A percentile compares a stretch with the other conserved stretches of the same genome.
Conservation (phyloP, 257 asterid species). For the Nemophila menziesii region DNA sequence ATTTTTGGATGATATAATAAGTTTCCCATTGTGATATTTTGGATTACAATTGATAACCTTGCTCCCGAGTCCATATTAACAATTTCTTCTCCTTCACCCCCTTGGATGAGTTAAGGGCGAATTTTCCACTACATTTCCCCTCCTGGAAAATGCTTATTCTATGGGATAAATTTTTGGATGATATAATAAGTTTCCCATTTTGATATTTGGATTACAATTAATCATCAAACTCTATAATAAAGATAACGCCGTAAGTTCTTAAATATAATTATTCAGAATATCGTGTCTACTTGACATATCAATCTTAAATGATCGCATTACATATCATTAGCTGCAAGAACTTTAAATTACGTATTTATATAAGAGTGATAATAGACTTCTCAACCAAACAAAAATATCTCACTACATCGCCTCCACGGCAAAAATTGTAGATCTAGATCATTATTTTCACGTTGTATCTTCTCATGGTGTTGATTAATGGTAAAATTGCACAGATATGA, state of each 20-base stretch:
- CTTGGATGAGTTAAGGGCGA: no score
- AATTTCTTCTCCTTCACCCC: no score
- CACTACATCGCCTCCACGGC: no score
- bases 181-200: constrained; percentile 87
- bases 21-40: constrained; percentile 89
- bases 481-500: no score
- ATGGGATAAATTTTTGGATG: constrained; percentile 80
- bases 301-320: constrained; percentile 84
- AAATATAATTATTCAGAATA: constrained; percentile 55
- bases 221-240: constrained; percentile 66
- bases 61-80: no score
- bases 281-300: constrained; percentile 60
- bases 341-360: no score
- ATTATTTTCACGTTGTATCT: no score
- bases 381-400: no score
- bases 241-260: constrained; percentile 82
- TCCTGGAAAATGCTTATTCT: constrained; percentile 83
- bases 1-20: constrained; percentile 79
- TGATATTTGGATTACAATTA: constrained; percentile 69
- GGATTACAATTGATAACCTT: constrained; percentile 61
- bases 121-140: no score
- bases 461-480: no score
- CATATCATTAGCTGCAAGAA: constrained; percentile 90
- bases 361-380: no score
- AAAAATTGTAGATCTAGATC: no score